Conservation (phyloP, 306 rosid genomes). For the Casuarina glauca region DNA sequence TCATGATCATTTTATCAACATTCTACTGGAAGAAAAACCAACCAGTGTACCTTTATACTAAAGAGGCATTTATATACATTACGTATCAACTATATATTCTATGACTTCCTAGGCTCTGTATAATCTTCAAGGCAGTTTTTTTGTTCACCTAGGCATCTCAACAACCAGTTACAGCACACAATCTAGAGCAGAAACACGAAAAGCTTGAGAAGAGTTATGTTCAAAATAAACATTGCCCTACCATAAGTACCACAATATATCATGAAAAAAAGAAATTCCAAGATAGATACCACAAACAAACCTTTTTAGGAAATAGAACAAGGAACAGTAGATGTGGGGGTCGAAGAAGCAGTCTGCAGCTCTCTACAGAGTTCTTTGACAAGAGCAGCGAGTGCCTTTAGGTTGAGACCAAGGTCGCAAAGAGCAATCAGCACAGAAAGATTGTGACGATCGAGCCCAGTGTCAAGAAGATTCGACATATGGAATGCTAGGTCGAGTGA, state of each 20-base stretch:
- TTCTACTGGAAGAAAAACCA: too few species aligned
- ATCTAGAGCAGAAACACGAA: background rate
- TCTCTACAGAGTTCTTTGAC: constrained; percentile 64
- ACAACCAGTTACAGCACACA: constrained; percentile 1
- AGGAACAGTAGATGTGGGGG: constrained; percentile 21
- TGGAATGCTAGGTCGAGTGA: constrained; percentile 77
- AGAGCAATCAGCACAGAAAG: constrained; percentile 79
- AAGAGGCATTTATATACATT: background rate
- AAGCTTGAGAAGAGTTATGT: background rate
- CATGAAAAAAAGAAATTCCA: background rate
- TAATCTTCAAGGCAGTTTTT: background rate
- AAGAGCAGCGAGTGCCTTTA: constrained; percentile 72
- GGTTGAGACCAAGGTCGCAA: constrained; percentile 77
- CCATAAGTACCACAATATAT: background rate
- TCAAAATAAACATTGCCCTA: background rate
- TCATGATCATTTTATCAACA: too few species aligned
- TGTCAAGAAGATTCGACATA: constrained; percentile 65
- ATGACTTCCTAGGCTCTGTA: background rate
- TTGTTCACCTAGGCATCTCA: background rate
- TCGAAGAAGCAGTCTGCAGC: constrained; percentile 9
- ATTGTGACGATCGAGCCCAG: constrained; percentile 70
- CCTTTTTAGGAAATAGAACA: background rate
- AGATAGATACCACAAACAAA: background rate
- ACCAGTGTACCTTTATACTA: background rate
- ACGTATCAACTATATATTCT: background rate